These are phyloP conservation scores for Volvariella surrecta DNA, from an alignment of 1,284 basidiomycete species.

Conservation along the genomic window DNA sequence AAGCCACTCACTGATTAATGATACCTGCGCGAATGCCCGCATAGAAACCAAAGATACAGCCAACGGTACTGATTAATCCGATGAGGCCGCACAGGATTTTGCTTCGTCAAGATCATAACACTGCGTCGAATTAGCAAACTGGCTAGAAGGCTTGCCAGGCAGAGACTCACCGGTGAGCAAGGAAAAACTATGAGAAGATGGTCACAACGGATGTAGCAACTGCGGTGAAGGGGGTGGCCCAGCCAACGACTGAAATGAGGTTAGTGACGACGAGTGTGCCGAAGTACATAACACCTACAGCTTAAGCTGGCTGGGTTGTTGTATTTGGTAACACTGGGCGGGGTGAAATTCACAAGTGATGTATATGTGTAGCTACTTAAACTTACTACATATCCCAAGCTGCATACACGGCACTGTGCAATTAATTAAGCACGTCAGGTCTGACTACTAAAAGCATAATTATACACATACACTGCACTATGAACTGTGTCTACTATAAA, in stretches of 20 bases:
- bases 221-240: slow-evolving; percentile 38
- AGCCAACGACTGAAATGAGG: slow-evolving; percentile 22
- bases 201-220: slow-evolving; percentile 33
- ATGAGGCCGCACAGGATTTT: slow-evolving; percentile 24
- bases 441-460: background rate
- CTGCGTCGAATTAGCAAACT: slow-evolving; percentile 11
- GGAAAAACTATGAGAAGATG: slow-evolving; percentile 33
- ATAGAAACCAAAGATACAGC: slow-evolving; percentile 27
- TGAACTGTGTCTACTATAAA: slow-evolving; percentile 38
- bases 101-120: slow-evolving; percentile 25
- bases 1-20: slow-evolving; percentile 24
- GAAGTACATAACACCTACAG: slow-evolving; percentile 16
- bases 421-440: slow-evolving; percentile 1
- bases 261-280: background rate
- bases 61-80: slow-evolving; percentile 22
- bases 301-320: slow-evolving; percentile 25
- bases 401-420: slow-evolving; percentile 26
- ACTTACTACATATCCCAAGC: slow-evolving; percentile 31
- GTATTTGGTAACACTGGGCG: slow-evolving; percentile 33
- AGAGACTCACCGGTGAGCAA: slow-evolving; percentile 30
- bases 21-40: slow-evolving; percentile 29
- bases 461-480: slow-evolving; percentile 27
- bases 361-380: background rate
- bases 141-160: background rate
- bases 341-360: background rate